Evolutionary conservation across 2,329 filamentous ascomycete species (phyloP), one percentile per base, ranked within the genome.

Genomic region (Pseudogymnoascus sp.): DNA sequence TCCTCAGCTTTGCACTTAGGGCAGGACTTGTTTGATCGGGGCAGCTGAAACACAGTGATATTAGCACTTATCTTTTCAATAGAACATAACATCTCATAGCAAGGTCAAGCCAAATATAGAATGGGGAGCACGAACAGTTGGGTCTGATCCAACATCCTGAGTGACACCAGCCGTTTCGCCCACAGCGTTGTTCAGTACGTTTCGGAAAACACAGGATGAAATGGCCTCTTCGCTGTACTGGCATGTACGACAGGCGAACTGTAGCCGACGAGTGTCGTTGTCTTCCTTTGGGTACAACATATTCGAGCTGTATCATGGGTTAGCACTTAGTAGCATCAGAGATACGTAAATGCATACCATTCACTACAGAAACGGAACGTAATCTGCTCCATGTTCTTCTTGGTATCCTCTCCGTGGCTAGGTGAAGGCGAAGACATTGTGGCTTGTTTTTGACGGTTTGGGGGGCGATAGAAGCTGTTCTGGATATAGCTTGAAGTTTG

Each of bases 231-330:
- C 91, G 69, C 88, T 90, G 77, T 91, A 96, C 72, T 91, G 87
- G 78, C 94, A 99, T 62, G 92, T 97, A 69, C 93, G 90, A 80
- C 94, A 99, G 66, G 90, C 91, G 77, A 95, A 99, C 79, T 96
- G 88, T 68, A 99, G 86, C 70, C 86, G 87, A 78, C 90, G 90
- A 64, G 85, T 86, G 64, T 87, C 81, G 65, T 88, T 86, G 76
- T 99, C 91, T 80, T 99, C 95, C 77, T 95, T 94, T 58, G 94
- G 94, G 72, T 97, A 97, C 61, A 99, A 82, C 83, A 99, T 89
- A 81, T 99, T 99, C 70, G 92, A 96, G 79, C 87, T 89, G 68
- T 47, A 22, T 39, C 39, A 43, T 25, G 36, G 38, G 63, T 71
- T 62, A 70, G 71, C 50, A 58, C 28, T 11, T 15, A 25, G 22